Base-by-base conservation (phyloP, 2,329 filamentous ascomycete species). In the Falciphora oryzae region DNA sequence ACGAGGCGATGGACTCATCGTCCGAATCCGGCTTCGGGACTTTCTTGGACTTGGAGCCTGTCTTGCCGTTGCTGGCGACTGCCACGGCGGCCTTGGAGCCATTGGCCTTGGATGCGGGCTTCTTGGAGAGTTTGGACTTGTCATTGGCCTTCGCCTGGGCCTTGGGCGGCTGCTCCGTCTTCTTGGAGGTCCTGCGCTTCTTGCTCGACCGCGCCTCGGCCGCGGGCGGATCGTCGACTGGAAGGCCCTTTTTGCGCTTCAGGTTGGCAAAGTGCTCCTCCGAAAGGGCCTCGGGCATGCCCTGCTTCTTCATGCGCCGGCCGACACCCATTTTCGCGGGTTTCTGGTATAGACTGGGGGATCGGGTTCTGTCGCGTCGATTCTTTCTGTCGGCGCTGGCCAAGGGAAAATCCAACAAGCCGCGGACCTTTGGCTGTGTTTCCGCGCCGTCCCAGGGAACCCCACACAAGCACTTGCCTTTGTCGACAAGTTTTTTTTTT, bases 301-400 rank as follows among this genome's bases (percentile, higher is more conserved):
- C 94, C 85, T 98, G 95, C 80, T 97, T 97, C 77, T 93, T 91
- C 89, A 97, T 96, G 72, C 93, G 92, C 75, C 93, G 90, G 76
- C 93, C 91, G 67, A 88, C 86, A 63, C 62, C 62, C 62, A 63
- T 63, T 14, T 58, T 63, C n/a, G 31, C 62, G n/a, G 60, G 8
- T 6, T 53, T 25, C 3, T 16, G 35, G 44, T n/a, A n/a, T n/a
- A 10, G 44, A 11, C 5, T n/a, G 7, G 8, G 22, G 44, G 22
- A 25, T 2, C 10, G 44, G n/a, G 44, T 25, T 10, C n/a, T 22
- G 44, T 53, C 44, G 22, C 22, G 44, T 25, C 44, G 44, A 10
- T 53, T 25, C 44, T 53, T 10, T 53, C 8, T 25, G 7, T 25
- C 44, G 22, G 44, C 44, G 22, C 18, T n/a, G 18, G 38, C 16